phyloP scores from a whole-genome alignment of 2,329 filamentous ascomycete species.

The Alternaria novae-zelandiae region DNA sequence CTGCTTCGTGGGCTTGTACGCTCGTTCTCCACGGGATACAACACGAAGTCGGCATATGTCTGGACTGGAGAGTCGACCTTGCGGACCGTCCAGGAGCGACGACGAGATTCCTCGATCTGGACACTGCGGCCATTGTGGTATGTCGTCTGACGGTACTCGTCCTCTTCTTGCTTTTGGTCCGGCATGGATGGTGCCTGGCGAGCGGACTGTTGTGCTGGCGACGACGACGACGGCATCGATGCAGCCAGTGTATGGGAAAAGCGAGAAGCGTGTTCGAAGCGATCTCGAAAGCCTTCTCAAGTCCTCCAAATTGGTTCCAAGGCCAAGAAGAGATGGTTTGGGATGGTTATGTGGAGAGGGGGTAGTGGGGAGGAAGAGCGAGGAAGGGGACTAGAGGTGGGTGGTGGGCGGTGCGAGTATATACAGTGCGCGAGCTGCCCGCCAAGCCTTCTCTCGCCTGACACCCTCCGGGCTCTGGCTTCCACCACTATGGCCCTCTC shows the following conservation, averaged over 20 bases:
- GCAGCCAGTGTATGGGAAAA: slow-evolving; percentile 2
- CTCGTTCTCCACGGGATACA: background rate
- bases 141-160: slow-evolving; percentile 30
- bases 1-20: background rate
- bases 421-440: slow-evolving; percentile 22
- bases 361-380: slow-evolving; percentile 8
- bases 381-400: slow-evolving; percentile 12
- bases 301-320: background rate
- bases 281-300: background rate
- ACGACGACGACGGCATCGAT: slow-evolving; percentile 32
- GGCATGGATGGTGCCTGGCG: background rate
- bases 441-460: slow-evolving; percentile 26
- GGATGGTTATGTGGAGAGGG: slow-evolving; percentile 8
- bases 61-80: background rate
- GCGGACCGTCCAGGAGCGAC: slow-evolving; percentile 18
- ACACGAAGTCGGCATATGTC: slow-evolving; percentile 6
- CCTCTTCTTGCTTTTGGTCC: background rate
- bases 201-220: slow-evolving; percentile 4
- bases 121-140: slow-evolving; percentile 32
- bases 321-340: slow-evolving; percentile 4
- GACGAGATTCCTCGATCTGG: slow-evolving; percentile 35
- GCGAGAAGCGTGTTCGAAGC: slow-evolving; percentile 7
- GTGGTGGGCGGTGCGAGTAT: slow-evolving; percentile 32
- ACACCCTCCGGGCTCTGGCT: slow-evolving; percentile 12
- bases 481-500: slow-evolving; percentile 10